phyloP scores from a whole-genome alignment of 805 yeast genomes.

The Clavispora carvajalis region DNA sequence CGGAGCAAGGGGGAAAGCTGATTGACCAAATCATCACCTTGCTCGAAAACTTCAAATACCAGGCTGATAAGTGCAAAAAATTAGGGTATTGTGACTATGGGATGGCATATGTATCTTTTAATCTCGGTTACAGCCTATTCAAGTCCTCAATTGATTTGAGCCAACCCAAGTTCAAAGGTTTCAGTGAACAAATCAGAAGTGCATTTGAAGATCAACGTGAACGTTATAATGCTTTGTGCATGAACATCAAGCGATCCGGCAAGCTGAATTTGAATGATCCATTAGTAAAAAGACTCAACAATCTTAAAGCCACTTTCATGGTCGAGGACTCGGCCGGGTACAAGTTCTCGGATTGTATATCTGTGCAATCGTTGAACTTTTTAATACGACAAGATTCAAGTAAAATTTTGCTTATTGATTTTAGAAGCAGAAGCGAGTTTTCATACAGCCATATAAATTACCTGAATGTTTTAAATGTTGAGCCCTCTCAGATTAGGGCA shows the following conservation, averaged over 20 bases:
- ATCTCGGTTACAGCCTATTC: constrained; percentile 2
- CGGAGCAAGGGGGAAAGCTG: not conserved
- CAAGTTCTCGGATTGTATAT: constrained; percentile 6
- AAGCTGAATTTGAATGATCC: not conserved
- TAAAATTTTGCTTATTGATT: constrained; percentile 60
- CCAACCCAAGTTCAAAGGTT: not conserved
- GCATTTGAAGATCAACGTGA: not conserved
- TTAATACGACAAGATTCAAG: constrained; percentile 4
- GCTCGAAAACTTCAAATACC: constrained; percentile 31
- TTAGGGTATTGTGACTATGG: constrained; percentile 36
- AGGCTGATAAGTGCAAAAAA: constrained; percentile 21
- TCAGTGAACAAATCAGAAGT: not conserved
- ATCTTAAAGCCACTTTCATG: not conserved
- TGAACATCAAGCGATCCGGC: not conserved
- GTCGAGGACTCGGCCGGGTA: not conserved
- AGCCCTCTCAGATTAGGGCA: constrained; percentile 42
- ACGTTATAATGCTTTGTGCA: not conserved
- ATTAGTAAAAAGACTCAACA: not conserved
- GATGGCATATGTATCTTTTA: constrained; percentile 26
- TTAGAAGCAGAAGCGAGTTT: constrained; percentile 57
- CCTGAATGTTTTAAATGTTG: constrained; percentile 62
- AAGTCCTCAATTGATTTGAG: not conserved
- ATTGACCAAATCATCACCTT: constrained; percentile 13
- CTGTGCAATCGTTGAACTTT: constrained; percentile 9
- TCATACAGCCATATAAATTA: constrained; percentile 58